Conservation (phyloP, 495 filamentous ascomycete genomes). For the Parathielavia hyrcaniae region DNA sequence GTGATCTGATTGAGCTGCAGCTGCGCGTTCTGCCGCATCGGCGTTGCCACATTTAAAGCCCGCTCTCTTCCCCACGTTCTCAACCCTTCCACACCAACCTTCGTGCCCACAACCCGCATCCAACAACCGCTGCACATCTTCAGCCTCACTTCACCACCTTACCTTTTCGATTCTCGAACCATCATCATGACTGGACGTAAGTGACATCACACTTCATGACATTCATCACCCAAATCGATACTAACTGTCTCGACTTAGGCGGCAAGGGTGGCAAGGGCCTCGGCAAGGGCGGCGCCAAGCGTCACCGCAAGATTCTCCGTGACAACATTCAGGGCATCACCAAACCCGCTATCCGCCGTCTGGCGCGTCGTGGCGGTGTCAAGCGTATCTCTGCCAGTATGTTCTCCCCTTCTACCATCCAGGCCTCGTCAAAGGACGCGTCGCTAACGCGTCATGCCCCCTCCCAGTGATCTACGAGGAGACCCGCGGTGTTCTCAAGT, state of each 20-base stretch:
- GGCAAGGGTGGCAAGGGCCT: constrained; percentile 97
- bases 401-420: constrained; percentile 26
- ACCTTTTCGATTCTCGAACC: constrained; percentile 30
- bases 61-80: constrained; percentile 43
- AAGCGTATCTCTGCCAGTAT: constrained; percentile 99
- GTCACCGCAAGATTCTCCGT: constrained; percentile 97
- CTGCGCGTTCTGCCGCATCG: constrained; percentile 26
- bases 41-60: constrained; percentile 41
- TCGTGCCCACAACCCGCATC: constrained; percentile 13
- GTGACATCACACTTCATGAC: constrained; percentile 40
- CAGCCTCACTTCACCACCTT: constrained; percentile 36
- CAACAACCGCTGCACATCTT: constrained; percentile 28
- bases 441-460: constrained; percentile 33
- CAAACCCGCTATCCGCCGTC: constrained; percentile 99
- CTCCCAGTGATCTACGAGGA: constrained; percentile 91
- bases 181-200: constrained; percentile 90
- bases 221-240: constrained; percentile 10
- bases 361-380: constrained; percentile 98
- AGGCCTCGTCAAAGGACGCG: neutral
- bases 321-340: constrained; percentile 99
- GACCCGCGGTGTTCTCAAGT: constrained; percentile 99
- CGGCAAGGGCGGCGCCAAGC: constrained; percentile 80
- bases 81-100: constrained; percentile 25
- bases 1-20: constrained; percentile 40
- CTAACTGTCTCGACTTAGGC: constrained; percentile 43